Percentiles rank a stretch among this genome's conserved stretches.
Evolutionary conservation across 1,139 yeast genomes (phyloP).

Genomic region (Suzukiozyma palmioleophila): DNA sequence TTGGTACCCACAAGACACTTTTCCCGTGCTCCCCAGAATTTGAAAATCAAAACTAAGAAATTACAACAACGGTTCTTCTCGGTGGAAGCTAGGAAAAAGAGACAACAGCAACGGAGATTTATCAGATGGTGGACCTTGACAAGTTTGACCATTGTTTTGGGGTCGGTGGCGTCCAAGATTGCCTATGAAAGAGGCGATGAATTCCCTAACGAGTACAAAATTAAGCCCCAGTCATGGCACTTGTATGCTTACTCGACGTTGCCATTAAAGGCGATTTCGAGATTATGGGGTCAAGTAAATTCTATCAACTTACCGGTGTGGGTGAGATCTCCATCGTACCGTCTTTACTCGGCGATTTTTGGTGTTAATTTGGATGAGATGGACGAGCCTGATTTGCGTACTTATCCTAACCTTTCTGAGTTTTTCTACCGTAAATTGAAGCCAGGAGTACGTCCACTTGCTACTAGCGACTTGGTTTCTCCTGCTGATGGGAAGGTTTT

Average conservation of each 20-base stretch:
- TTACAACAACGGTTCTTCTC: constrained; percentile 41
- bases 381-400: constrained; percentile 71
- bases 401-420: constrained; percentile 79
- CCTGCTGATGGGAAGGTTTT: constrained; percentile 94
- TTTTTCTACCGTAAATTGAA: constrained; percentile 82
- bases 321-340: constrained; percentile 81
- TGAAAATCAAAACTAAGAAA: constrained; percentile 32
- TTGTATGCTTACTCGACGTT: constrained; percentile 84
- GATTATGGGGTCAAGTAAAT: constrained; percentile 93
- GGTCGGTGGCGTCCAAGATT: constrained; percentile 59
- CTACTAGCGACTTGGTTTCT: constrained; percentile 64
- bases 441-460: constrained; percentile 79
- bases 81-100: constrained; percentile 37
- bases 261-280: constrained; percentile 85
- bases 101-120: constrained; percentile 46
- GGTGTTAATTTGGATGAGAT: constrained; percentile 90
- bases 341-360: constrained; percentile 71
- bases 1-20: constrained; percentile 30
- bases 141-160: constrained; percentile 57
- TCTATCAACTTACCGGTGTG: constrained; percentile 80
- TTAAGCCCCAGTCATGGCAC: constrained; percentile 76
- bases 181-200: constrained; percentile 35
- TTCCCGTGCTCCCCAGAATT: constrained; percentile 36
- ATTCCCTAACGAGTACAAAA: constrained; percentile 36
- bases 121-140: constrained; percentile 70